Percentiles rank a stretch among this genome's conserved stretches.
These are phyloP conservation scores for Sugiyamaella valdiviana DNA, from an alignment of 805 yeast species.

Conservation along the genomic window DNA sequence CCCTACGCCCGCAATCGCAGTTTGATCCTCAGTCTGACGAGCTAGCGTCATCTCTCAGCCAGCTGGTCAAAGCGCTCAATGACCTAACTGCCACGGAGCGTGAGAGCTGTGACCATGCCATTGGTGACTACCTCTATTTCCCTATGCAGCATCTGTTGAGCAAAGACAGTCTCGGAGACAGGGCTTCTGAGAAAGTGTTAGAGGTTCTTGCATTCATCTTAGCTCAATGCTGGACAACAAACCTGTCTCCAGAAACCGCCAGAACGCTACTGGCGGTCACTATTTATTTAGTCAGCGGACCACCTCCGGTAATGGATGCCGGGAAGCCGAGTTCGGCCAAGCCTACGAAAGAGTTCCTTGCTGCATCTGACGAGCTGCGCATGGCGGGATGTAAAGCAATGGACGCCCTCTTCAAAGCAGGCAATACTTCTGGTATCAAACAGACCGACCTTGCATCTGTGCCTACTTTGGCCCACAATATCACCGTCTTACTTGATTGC, in stretches of 20 bases:
- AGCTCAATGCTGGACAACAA: constrained; percentile 40
- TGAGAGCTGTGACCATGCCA: constrained; percentile 15
- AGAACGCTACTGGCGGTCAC: constrained; percentile 23
- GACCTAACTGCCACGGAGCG: neutral
- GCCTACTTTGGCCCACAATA: constrained; percentile 22
- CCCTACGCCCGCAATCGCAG: constrained; percentile 8
- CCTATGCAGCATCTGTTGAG: constrained; percentile 53
- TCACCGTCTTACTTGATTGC: constrained; percentile 21
- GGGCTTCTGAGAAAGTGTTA: constrained; percentile 42
- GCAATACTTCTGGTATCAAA: constrained; percentile 5
- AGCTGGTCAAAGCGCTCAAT: constrained; percentile 10
- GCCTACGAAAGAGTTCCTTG: constrained; percentile 14
- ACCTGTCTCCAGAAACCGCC: constrained; percentile 20
- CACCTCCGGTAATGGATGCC: constrained; percentile 15
- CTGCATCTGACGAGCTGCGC: constrained; percentile 18
- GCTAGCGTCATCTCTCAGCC: constrained; percentile 17
- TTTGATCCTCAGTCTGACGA: constrained; percentile 13
- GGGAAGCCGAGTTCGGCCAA: constrained; percentile 9
- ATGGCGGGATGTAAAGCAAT: constrained; percentile 27
- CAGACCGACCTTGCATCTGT: constrained; percentile 6
- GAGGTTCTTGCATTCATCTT: constrained; percentile 42
- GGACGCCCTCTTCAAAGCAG: constrained; percentile 19
- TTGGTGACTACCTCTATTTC: constrained; percentile 58
- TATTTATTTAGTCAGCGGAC: constrained; percentile 20
- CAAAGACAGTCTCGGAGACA: constrained; percentile 40